Base-by-base conservation (phyloP, 768 basidiomycete species). In the Collybiopsis confluens region DNA sequence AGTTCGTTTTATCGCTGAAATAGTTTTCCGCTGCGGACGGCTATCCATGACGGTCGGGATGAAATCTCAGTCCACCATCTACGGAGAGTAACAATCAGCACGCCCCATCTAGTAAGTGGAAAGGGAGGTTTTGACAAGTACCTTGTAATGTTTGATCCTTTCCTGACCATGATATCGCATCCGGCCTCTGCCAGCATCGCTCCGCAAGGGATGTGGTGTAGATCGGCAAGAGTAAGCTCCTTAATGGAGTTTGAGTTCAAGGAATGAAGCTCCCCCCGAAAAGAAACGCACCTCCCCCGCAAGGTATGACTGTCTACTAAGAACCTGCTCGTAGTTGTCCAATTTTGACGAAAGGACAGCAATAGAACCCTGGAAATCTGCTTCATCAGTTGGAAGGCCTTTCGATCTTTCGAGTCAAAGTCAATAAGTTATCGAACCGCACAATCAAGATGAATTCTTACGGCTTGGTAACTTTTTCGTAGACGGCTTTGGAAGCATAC, bases 391-490 rank as follows among this genome's bases (percentile, higher is more conserved):
- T 44, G 45, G 27, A 41, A 45, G 49, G 23, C 65, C 68, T 13
- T 24, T 53, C 63, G 46, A 45, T 74, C 75, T 60, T 59, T 56
- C 74, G 43, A 38, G 21, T 35, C 9, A 35, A 13, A 15, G 27
- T 26, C 26, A 18, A 27, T 21, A 20, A 21, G 35, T 11, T 36
- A n/a, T 23, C 16, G 6, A 51, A 0, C 45, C 7, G 21, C n/a
- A 9, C 11, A 20, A 13, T 10, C 20, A 24, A 24, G 37, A 36
- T 23, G 7, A 33, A 5, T 15, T 69, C 74, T 45, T 59, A 82
- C 79, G 58, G 58, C 54, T 82, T 82, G 68, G 81, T 74, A 21
- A 83, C 54, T 58, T 72, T 77, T 68, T 90, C 84, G 1, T 11
- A 54, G 3, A 70, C 69, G 16, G 81, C 67, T 6, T 64, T 64